These are phyloP conservation scores for Cicer chorassanicum DNA, from an alignment of 306 rosid genomes.

Conservation along the genomic window DNA sequence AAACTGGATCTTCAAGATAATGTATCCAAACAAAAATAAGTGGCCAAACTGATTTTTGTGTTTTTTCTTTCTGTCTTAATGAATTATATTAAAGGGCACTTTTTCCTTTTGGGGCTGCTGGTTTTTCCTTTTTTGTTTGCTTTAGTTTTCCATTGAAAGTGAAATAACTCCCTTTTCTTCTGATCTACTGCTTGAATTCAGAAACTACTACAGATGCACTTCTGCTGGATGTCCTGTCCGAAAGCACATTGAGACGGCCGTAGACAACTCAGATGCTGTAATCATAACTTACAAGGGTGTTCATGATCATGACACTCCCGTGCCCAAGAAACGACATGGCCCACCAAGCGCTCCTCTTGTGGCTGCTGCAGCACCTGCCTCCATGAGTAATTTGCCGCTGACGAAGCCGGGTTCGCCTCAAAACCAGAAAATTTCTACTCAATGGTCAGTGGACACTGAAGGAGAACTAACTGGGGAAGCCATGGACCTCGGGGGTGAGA, in stretches of 20 bases:
- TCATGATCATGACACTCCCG: constrained; percentile 95
- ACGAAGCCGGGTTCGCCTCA: constrained; percentile 52
- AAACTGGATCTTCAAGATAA: neutral
- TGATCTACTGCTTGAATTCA: constrained; percentile 48
- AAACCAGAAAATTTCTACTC: constrained; percentile 57
- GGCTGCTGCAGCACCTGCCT: constrained; percentile 80
- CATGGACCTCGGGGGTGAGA: constrained; percentile 92
- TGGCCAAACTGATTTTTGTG: neutral
- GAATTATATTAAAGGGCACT: neutral
- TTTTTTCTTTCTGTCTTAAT: neutral
- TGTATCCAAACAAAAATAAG: neutral
- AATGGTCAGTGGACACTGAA: constrained; percentile 84
- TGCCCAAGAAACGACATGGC: constrained; percentile 91
- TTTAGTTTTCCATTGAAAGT: constrained; percentile 24
- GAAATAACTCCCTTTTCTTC: constrained; percentile 33
- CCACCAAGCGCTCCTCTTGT: constrained; percentile 83
- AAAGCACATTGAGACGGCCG: constrained; percentile 85
- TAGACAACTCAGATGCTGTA: constrained; percentile 69
- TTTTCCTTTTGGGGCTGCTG: neutral
- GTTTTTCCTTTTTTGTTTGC: neutral
- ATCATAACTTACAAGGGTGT: constrained; percentile 90
- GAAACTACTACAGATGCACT: constrained; percentile 99
- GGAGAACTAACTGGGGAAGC: constrained; percentile 97
- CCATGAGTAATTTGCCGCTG: constrained; percentile 63
- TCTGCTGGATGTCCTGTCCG: constrained; percentile 99